Percentiles rank a stretch among this genome's conserved stretches.
Evolutionary conservation across 1,284 basidiomycete species (phyloP).

Genomic region (Apiotrichum gracile): DNA sequence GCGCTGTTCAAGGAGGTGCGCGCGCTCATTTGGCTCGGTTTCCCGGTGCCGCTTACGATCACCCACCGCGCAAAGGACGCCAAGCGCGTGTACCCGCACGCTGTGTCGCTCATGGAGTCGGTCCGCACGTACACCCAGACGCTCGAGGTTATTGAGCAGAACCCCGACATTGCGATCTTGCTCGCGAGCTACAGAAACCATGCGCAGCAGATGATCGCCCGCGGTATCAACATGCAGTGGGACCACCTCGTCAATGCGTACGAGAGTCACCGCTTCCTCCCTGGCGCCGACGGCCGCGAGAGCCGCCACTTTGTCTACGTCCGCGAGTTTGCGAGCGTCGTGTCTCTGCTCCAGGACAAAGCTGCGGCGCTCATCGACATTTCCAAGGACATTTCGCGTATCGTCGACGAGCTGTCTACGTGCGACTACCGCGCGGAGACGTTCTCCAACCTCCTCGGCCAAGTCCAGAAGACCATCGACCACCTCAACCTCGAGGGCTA

Average conservation of each 20-base stretch:
- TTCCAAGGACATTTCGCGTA: slow-evolving; percentile 74
- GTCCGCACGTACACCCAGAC: slow-evolving; percentile 95
- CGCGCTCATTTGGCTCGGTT: slow-evolving; percentile 90
- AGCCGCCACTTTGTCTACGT: slow-evolving; percentile 89
- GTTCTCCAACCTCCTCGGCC: slow-evolving; percentile 69
- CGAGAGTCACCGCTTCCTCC: slow-evolving; percentile 67
- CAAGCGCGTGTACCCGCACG: slow-evolving; percentile 95
- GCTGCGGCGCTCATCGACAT: slow-evolving; percentile 88
- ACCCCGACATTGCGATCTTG: slow-evolving; percentile 85
- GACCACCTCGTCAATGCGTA: slow-evolving; percentile 93
- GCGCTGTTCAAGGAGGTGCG: slow-evolving; percentile 97
- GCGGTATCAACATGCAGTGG: slow-evolving; percentile 88
- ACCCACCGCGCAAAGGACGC: slow-evolving; percentile 97
- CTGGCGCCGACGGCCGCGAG: slow-evolving; percentile 66
- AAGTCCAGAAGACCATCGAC: slow-evolving; percentile 88
- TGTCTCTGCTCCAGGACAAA: slow-evolving; percentile 88
- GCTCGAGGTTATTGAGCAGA: slow-evolving; percentile 76
- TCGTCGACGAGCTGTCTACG: slow-evolving; percentile 78
- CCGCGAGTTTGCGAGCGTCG: slow-evolving; percentile 85
- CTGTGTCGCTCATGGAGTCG: slow-evolving; percentile 96
- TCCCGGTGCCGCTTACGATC: slow-evolving; percentile 89
- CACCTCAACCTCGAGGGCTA: slow-evolving; percentile 92
- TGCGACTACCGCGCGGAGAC: slow-evolving; percentile 79
- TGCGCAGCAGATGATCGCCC: slow-evolving; percentile 79
- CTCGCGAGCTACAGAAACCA: slow-evolving; percentile 88